Percentiles rank a stretch among this genome's conserved stretches.
phyloP scores from a whole-genome alignment of 169 alveolate species.

The Plasmodium sp. region DNA sequence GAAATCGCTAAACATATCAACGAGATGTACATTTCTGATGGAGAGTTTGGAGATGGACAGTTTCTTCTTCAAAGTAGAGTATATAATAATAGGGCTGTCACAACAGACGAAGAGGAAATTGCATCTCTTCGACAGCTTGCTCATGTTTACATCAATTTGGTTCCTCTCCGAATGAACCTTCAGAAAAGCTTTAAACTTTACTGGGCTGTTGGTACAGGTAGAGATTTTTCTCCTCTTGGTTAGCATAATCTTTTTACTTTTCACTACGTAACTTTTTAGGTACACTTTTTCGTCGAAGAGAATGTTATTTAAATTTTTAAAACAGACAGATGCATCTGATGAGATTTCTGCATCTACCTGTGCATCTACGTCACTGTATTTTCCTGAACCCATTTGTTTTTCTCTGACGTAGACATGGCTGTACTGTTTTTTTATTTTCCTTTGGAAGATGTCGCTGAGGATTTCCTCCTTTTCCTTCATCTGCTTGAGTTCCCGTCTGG shows the following conservation, averaged over 20 bases:
- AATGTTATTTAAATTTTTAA: conserved; percentile 31
- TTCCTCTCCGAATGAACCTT: conserved; percentile 46
- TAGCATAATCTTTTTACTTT: conserved; percentile 12
- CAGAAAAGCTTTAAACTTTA: conserved; percentile 16
- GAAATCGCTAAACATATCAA: conserved; percentile 62
- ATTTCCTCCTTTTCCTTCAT: not conserved
- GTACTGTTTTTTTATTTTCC: conserved; percentile 9
- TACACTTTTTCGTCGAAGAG: conserved; percentile 61
- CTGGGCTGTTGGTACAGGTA: conserved; percentile 19
- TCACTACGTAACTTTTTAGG: conserved; percentile 32
- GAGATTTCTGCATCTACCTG: not conserved
- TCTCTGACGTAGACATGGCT: conserved; percentile 1
- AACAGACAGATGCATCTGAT: not conserved
- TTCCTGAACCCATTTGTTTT: not conserved
- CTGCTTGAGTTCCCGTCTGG: not conserved
- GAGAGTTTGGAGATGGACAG: conserved; percentile 39
- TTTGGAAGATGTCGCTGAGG: conserved; percentile 3
- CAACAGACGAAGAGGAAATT: conserved; percentile 65
- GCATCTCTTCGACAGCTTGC: conserved; percentile 6
- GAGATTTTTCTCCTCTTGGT: conserved; percentile 40
- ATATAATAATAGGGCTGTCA: conserved; percentile 52
- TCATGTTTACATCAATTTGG: conserved; percentile 27
- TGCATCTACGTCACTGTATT: not conserved
- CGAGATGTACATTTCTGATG: conserved; percentile 46
- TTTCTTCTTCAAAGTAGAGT: conserved; percentile 54